Percentiles rank a stretch among this genome's conserved stretches.
Conservation (phyloP, 2,329 filamentous ascomycete species). For the Didymella pomorum region DNA sequence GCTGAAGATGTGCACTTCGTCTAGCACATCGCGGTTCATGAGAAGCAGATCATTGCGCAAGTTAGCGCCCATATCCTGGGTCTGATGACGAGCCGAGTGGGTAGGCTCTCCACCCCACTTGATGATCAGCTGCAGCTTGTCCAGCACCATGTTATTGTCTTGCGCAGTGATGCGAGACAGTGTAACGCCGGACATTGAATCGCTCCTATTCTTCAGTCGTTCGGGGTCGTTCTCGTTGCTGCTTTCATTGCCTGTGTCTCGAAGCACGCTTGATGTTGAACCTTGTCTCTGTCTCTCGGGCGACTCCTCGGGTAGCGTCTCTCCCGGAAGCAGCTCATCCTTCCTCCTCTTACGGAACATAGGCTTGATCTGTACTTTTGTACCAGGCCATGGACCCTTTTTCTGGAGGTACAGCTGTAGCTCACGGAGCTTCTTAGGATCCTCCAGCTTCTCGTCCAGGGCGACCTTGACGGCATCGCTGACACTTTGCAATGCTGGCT, state of each 20-base stretch:
- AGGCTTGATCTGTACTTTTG: constrained; percentile 98
- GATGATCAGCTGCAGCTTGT: constrained; percentile 96
- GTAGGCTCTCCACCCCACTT: constrained; percentile 99
- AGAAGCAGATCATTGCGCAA: constrained; percentile 94
- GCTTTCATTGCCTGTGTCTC: constrained; percentile 33
- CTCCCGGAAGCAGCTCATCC: constrained; percentile 60
- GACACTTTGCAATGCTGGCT: constrained; percentile 87
- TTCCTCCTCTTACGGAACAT: constrained; percentile 94
- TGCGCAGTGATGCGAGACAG: constrained; percentile 93
- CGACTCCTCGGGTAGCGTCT: constrained; percentile 41
- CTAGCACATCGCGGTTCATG: constrained; percentile 89
- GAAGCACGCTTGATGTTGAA: constrained; percentile 28
- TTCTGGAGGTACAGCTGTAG: constrained; percentile 87
- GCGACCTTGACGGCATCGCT: constrained; percentile 86
- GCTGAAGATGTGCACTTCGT: constrained; percentile 93
- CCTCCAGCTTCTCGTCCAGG: constrained; percentile 80
- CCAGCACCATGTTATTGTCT: constrained; percentile 90
- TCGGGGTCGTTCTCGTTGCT: constrained; percentile 28
- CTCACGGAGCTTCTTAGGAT: constrained; percentile 82
- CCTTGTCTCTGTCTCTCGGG: constrained; percentile 35
- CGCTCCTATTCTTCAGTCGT: constrained; percentile 59
- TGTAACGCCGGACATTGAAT: constrained; percentile 88
- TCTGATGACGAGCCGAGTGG: constrained; percentile 94
- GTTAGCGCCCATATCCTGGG: constrained; percentile 91
- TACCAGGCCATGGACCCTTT: constrained; percentile 93